Conservation (phyloP, 129 eudicot species). For the Dittrichia graveolens region DNA sequence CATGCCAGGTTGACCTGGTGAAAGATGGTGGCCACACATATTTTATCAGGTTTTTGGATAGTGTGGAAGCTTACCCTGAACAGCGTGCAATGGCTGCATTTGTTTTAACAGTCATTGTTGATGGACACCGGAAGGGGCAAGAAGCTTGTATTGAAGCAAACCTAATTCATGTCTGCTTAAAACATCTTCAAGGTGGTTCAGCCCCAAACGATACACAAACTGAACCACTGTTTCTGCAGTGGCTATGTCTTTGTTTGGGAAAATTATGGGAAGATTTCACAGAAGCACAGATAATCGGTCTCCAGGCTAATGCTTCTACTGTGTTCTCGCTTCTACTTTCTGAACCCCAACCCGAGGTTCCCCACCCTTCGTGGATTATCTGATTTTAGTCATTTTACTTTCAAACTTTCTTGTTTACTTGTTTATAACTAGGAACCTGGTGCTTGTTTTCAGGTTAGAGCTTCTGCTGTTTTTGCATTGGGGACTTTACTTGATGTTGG, state of each 20-base stretch:
- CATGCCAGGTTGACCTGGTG: slow-evolving; percentile 96
- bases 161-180: slow-evolving; percentile 74
- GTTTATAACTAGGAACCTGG: neutral
- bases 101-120: slow-evolving; percentile 95
- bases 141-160: slow-evolving; percentile 92
- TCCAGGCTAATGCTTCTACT: slow-evolving; percentile 81
- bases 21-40: slow-evolving; percentile 96
- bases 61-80: slow-evolving; percentile 92
- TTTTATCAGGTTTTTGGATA: slow-evolving; percentile 86
- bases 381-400: neutral
- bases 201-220: slow-evolving; percentile 70
- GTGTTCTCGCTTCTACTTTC: slow-evolving; percentile 69
- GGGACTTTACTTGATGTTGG: slow-evolving; percentile 93
- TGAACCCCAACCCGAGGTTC: slow-evolving; percentile 95
- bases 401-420: neutral
- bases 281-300: slow-evolving; percentile 84
- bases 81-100: slow-evolving; percentile 99
- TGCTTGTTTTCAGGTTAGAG: slow-evolving; percentile 71
- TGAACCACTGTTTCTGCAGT: slow-evolving; percentile 86
- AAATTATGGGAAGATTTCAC: slow-evolving; percentile 95
- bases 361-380: neutral
- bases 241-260: slow-evolving; percentile 96
- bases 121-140: slow-evolving; percentile 92
- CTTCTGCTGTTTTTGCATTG: slow-evolving; percentile 97
- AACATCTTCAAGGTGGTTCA: slow-evolving; percentile 74